phyloP scores from a whole-genome alignment of 495 filamentous ascomycete genomes.

The Talaromyces thailandensis region DNA sequence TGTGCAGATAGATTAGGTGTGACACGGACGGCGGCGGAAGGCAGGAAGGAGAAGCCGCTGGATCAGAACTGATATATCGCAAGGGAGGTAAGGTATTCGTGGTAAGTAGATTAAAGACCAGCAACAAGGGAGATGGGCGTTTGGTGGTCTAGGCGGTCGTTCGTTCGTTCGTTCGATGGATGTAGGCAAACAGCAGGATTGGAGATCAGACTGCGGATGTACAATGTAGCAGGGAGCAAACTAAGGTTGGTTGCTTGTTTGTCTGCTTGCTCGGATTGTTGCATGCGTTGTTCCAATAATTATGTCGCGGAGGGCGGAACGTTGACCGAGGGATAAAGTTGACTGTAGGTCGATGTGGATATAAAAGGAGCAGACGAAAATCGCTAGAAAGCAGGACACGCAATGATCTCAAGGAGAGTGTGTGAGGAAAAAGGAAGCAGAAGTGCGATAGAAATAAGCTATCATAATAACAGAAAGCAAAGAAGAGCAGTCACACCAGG shows the following conservation, averaged over 20 bases:
- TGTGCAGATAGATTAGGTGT: slow-evolving; percentile 2
- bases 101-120: background rate
- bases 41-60: background rate
- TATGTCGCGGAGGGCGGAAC: background rate
- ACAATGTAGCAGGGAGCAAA: background rate
- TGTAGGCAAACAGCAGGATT: slow-evolving; percentile 1
- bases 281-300: background rate
- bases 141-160: background rate
- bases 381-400: background rate
- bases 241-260: background rate
- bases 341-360: background rate
- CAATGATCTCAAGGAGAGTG: background rate
- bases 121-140: slow-evolving; percentile 1
- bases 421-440: background rate
- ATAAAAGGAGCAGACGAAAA: background rate
- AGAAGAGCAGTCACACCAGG: background rate
- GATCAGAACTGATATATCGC: slow-evolving; percentile 2
- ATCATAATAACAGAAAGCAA: background rate
- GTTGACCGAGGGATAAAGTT: background rate
- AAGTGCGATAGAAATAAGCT: background rate
- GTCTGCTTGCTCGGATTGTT: background rate
- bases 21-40: slow-evolving; percentile 1
- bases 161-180: background rate
- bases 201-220: slow-evolving; percentile 1
- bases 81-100: background rate